These are phyloP conservation scores for Tricholomella constricta DNA, from an alignment of 768 basidiomycete genomes.

Conservation along the genomic window DNA sequence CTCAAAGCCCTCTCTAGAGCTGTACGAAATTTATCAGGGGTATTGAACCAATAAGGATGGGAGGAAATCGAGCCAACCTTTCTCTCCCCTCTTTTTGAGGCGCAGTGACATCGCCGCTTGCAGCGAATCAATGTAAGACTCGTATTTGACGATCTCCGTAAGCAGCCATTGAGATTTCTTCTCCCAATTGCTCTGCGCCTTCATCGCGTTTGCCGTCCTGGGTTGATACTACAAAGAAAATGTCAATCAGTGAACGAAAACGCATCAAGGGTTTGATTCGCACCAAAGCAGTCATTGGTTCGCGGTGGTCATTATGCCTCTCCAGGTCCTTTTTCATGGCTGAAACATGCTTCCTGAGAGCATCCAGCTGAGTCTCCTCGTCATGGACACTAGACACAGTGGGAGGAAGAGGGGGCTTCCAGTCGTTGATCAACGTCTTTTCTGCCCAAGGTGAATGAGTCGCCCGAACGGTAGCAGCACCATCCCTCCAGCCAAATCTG, in stretches of 20 bases:
- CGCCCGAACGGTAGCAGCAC: slow-evolving; percentile 62
- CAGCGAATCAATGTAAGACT: slow-evolving; percentile 91
- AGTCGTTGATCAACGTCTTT: slow-evolving; percentile 82
- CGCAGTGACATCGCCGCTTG: slow-evolving; percentile 81
- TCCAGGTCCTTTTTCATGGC: slow-evolving; percentile 79
- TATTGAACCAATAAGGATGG: background rate
- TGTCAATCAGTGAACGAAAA: slow-evolving; percentile 15
- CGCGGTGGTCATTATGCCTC: slow-evolving; percentile 79
- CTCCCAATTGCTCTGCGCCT: slow-evolving; percentile 90
- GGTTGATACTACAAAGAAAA: slow-evolving; percentile 67
- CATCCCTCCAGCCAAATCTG: slow-evolving; percentile 72
- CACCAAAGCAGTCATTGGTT: slow-evolving; percentile 83
- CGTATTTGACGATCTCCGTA: slow-evolving; percentile 93
- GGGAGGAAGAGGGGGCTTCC: slow-evolving; percentile 90
- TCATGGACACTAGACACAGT: slow-evolving; percentile 83
- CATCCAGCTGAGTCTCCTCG: slow-evolving; percentile 92
- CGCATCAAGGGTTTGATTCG: slow-evolving; percentile 10
- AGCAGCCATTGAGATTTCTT: slow-evolving; percentile 87
- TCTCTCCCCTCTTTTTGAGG: slow-evolving; percentile 89
- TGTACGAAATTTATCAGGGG: slow-evolving; percentile 12
- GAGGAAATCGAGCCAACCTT: slow-evolving; percentile 37
- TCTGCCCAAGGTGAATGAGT: slow-evolving; percentile 77
- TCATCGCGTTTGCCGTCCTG: slow-evolving; percentile 70
- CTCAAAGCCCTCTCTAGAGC: slow-evolving; percentile 37
- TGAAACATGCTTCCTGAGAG: slow-evolving; percentile 78